Evolutionary conservation across 2,329 filamentous ascomycete species (phyloP).

Genomic region (Fusarium floridanum): DNA sequence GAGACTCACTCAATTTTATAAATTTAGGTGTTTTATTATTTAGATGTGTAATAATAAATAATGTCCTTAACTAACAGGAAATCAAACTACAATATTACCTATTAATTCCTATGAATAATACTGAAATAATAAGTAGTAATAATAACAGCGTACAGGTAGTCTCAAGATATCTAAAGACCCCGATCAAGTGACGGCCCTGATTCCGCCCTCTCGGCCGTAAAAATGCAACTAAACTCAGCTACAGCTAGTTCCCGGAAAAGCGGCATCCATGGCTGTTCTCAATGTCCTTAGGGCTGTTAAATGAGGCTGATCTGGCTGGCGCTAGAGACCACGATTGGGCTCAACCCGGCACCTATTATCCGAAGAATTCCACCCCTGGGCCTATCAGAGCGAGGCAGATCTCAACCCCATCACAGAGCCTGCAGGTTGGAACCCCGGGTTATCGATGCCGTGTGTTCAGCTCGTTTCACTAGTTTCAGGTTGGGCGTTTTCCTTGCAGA

Average conservation of each 20-base stretch:
- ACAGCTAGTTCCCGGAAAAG: not conserved
- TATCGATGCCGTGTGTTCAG: not conserved
- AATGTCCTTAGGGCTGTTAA: not conserved
- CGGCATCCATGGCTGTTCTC: not conserved
- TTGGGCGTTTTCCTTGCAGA: not conserved
- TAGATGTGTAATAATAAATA: no score
- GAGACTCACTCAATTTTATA: no score
- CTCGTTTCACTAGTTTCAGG: not conserved
- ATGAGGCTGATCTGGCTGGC: not conserved
- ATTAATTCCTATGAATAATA: no score
- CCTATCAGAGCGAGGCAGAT: not conserved
- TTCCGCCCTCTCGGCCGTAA: not conserved
- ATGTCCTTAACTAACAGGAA: no score
- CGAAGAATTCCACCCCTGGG: not conserved
- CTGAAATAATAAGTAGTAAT: no score
- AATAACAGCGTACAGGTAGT: not conserved
- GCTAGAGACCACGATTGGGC: not conserved
- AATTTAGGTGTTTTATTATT: no score
- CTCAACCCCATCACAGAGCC: not conserved
- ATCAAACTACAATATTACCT: no score
- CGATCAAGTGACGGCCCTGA: not conserved
- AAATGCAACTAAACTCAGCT: not conserved
- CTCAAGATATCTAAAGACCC: not conserved
- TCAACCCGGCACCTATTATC: not conserved
- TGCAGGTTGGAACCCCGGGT: not conserved